A percentile compares a stretch with the other conserved stretches of the same genome.
These are phyloP conservation scores for Schizosaccharomyces lindneri DNA, from an alignment of 805 yeast genomes.

Conservation along the genomic window DNA sequence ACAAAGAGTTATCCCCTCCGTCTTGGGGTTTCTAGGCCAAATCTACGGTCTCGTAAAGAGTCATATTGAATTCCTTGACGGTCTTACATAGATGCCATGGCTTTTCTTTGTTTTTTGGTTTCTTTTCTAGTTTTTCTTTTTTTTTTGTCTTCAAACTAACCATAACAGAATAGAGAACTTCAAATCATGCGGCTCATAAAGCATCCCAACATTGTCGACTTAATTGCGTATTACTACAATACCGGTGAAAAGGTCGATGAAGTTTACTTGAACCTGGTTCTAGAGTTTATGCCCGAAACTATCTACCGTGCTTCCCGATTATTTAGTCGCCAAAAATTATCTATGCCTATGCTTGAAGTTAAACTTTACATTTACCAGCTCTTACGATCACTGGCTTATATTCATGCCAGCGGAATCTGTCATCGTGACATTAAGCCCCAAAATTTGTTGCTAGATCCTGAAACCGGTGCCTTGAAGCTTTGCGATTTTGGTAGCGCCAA, in stretches of 20 bases:
- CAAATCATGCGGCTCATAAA: slow-evolving; percentile 80
- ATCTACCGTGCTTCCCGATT: slow-evolving; percentile 73
- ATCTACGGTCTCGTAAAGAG: neutral
- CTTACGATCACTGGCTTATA: slow-evolving; percentile 51
- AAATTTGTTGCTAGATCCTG: slow-evolving; percentile 66
- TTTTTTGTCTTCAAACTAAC: slow-evolving; percentile 20
- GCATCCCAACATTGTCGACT: slow-evolving; percentile 69
- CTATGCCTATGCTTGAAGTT: slow-evolving; percentile 76
- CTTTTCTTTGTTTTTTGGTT: neutral
- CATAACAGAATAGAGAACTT: slow-evolving; percentile 61
- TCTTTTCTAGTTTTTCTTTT: neutral
- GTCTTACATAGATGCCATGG: neutral
- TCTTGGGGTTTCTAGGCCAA: neutral
- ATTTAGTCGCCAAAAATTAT: slow-evolving; percentile 26
- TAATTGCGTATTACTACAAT: slow-evolving; percentile 67
- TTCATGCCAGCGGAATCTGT: slow-evolving; percentile 47
- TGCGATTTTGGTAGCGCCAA: slow-evolving; percentile 96
- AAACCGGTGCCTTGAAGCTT: slow-evolving; percentile 58
- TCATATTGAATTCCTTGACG: neutral
- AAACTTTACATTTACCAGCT: slow-evolving; percentile 69
- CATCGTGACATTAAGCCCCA: slow-evolving; percentile 89
- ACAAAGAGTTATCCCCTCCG: neutral
- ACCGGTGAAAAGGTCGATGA: slow-evolving; percentile 36
- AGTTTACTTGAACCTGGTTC: slow-evolving; percentile 63
- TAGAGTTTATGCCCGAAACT: slow-evolving; percentile 91